These are phyloP conservation scores for Syzygium oleosum DNA, from an alignment of 345 rosid species.

Conservation along the genomic window DNA sequence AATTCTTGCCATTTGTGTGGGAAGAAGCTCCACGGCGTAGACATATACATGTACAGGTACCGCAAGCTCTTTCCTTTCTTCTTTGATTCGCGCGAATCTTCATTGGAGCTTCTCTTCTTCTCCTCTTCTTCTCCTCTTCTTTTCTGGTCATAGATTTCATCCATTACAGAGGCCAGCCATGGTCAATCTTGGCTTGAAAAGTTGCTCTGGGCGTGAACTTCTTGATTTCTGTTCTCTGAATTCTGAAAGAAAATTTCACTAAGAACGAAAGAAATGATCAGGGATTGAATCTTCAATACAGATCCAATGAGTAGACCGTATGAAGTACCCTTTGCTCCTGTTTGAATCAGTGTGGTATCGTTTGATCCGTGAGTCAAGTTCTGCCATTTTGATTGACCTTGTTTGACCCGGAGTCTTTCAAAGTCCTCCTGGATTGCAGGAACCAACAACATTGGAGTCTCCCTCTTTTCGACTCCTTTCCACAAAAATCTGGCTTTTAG, in stretches of 20 bases:
- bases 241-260: neutral
- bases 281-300: neutral
- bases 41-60: slow-evolving; percentile 85
- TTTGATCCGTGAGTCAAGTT: neutral
- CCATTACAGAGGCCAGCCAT: neutral
- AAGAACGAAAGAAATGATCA: neutral
- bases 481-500: neutral
- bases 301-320: neutral
- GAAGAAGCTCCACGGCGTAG: slow-evolving; percentile 65
- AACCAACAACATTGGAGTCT: neutral
- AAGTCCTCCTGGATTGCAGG: neutral
- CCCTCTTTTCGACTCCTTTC: neutral
- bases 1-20: slow-evolving; percentile 54
- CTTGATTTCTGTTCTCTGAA: neutral
- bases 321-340: neutral
- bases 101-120: neutral
- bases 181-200: neutral
- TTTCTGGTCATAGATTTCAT: neutral
- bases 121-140: neutral
- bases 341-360: neutral
- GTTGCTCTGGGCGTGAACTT: neutral
- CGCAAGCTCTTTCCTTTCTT: neutral
- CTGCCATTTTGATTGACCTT: neutral
- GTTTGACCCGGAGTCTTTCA: neutral
- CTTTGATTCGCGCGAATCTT: neutral